Base-by-base conservation (phyloP, 768 basidiomycete genomes). In the Sarcodon aspratus region DNA sequence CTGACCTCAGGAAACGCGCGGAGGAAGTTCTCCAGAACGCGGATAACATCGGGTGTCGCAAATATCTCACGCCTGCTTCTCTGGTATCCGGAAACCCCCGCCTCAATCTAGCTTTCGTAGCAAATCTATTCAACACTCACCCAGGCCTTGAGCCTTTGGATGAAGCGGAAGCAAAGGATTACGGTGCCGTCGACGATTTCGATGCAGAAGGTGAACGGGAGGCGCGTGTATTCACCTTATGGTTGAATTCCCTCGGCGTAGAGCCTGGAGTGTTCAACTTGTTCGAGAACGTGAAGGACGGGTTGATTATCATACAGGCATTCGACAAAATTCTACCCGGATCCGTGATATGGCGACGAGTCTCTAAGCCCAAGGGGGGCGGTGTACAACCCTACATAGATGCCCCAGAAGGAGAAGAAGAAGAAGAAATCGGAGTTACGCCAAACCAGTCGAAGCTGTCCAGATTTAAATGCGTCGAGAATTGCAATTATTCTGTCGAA, bases 171-270 rank as follows among this genome's bases (percentile, higher is more conserved):
- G 86, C 86, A 5, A 92, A 95, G 53, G 86, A 88, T 56, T 89
- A 89, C 51, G 87, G 88, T 18, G 78, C 71, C 0, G 78, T 99
- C 34, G 95, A 97, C 59, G 96, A 98, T 68, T 99, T 99, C 57
- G 96, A 99, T 53, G 96, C 95, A 0, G 96, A 99, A 64, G 96
- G 96, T 52, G 96, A 99, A 64, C 82, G 96, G 44, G 96, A 98
- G 65, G 96, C 96, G 5, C 82, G 95, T 35, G 96, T 94, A 32
- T 99, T 99, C 63, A 99, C 87, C 0, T 79, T 99, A 15, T 99
- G 96, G 96, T 74, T 99, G 52, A 99, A 99, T 72, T 93, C 90
- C 10, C 76, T 99, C 46, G 91, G 89, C 53, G 96, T 98, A 51
- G 94, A 99, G 48, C 96, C 96, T 0, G 85, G 82, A 42, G 94